Evolutionary conservation across 2,329 filamentous ascomycete genomes (phyloP).

Genomic region (Venturia effusa): DNA sequence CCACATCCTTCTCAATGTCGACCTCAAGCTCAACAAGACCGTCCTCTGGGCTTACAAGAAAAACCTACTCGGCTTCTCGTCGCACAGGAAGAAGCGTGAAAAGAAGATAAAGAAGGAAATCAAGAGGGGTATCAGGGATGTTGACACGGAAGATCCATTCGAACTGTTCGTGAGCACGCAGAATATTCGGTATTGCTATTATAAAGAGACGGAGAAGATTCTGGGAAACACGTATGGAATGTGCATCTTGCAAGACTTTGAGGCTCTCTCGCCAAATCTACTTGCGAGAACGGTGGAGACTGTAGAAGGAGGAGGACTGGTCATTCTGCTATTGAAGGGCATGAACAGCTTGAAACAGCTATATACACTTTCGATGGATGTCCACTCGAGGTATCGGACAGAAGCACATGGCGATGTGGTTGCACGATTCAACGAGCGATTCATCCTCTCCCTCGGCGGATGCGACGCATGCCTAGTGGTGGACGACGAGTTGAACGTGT

Average conservation of each 20-base stretch:
- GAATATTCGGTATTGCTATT: constrained; percentile 97
- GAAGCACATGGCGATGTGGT: constrained; percentile 94
- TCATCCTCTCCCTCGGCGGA: constrained; percentile 88
- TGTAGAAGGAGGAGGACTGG: constrained; percentile 88
- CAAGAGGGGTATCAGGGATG: constrained; percentile 84
- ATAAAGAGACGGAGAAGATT: constrained; percentile 99
- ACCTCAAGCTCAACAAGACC: constrained; percentile 90
- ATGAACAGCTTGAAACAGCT: constrained; percentile 97
- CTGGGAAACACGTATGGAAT: constrained; percentile 96
- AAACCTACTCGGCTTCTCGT: constrained; percentile 83
- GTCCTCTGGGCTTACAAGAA: constrained; percentile 99
- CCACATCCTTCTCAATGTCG: constrained; percentile 81
- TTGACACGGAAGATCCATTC: constrained; percentile 88
- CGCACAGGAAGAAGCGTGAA: constrained; percentile 96
- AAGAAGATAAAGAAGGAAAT: constrained; percentile 98
- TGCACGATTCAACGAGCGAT: constrained; percentile 94
- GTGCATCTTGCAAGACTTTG: constrained; percentile 97
- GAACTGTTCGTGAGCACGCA: constrained; percentile 94
- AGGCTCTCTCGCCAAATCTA: constrained; percentile 94
- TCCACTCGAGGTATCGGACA: constrained; percentile 90
- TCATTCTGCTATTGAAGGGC: constrained; percentile 82
- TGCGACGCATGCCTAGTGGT: constrained; percentile 92
- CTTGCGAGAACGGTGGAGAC: constrained; percentile 93
- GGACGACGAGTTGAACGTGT: constrained; percentile 93
- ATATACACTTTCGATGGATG: constrained; percentile 94